Evolutionary conservation across 1,139 yeast genomes (phyloP).

Genomic region (Debaryomycetaceae sp.): DNA sequence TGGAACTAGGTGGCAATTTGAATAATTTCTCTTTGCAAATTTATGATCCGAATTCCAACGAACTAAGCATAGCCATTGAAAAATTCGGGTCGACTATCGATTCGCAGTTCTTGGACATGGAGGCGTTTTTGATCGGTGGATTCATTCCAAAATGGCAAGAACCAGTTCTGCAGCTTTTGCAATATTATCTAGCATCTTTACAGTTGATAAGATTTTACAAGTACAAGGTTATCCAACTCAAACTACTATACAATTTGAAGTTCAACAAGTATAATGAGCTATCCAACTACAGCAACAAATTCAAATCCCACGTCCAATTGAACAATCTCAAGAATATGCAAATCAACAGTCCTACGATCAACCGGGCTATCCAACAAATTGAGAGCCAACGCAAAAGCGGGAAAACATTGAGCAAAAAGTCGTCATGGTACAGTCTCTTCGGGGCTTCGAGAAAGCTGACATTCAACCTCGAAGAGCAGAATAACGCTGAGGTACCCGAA

Average conservation of each 20-base stretch:
- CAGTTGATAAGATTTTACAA: slow-evolving; percentile 43
- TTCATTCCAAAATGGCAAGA: slow-evolving; percentile 48
- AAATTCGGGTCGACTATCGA: slow-evolving; percentile 48
- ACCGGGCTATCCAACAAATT: slow-evolving; percentile 27
- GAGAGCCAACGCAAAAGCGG: slow-evolving; percentile 21
- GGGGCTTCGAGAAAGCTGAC: slow-evolving; percentile 25
- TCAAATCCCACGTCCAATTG: slow-evolving; percentile 13
- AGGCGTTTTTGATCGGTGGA: slow-evolving; percentile 31
- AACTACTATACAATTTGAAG: slow-evolving; percentile 38
- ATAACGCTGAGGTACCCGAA: background rate
- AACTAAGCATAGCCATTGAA: slow-evolving; percentile 34
- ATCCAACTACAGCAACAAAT: slow-evolving; percentile 20
- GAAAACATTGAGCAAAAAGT: slow-evolving; percentile 17
- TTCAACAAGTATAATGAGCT: slow-evolving; percentile 41
- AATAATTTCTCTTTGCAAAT: slow-evolving; percentile 46
- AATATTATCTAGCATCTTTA: slow-evolving; percentile 36
- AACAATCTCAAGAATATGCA: slow-evolving; percentile 30
- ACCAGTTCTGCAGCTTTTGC: slow-evolving; percentile 40
- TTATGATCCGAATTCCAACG: slow-evolving; percentile 25
- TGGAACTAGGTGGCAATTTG: slow-evolving; percentile 46
- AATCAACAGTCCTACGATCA: slow-evolving; percentile 39
- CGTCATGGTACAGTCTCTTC: slow-evolving; percentile 46
- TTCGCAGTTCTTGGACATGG: slow-evolving; percentile 38
- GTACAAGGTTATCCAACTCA: slow-evolving; percentile 43
- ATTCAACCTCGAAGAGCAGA: slow-evolving; percentile 1